Conservation (phyloP, 2,329 filamentous ascomycete species). For the Geosmithia putterillii region DNA sequence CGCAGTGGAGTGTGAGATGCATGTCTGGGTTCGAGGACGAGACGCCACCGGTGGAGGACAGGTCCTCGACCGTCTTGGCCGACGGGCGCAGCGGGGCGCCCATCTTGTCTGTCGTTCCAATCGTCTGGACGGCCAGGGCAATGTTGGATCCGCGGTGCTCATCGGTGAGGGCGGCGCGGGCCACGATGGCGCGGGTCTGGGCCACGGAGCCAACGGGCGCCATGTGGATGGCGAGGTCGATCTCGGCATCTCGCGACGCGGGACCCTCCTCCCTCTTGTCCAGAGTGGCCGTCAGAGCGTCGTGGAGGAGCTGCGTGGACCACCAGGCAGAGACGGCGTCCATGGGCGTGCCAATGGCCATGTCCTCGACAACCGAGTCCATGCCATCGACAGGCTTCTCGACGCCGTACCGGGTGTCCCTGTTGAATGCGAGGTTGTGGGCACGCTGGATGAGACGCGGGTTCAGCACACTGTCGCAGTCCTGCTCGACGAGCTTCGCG, state of each 20-base stretch:
- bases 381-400: slow-evolving; percentile 56
- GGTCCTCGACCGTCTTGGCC: slow-evolving; percentile 31
- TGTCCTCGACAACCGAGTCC: slow-evolving; percentile 75
- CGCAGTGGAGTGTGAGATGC: slow-evolving; percentile 44
- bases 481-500: slow-evolving; percentile 59
- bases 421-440: slow-evolving; percentile 83
- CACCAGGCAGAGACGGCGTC: slow-evolving; percentile 90
- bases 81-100: slow-evolving; percentile 11
- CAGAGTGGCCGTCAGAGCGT: slow-evolving; percentile 53
- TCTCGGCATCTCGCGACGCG: slow-evolving; percentile 7
- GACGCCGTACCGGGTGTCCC: slow-evolving; percentile 56
- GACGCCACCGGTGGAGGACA: slow-evolving; percentile 15
- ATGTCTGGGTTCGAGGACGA: slow-evolving; percentile 36
- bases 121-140: slow-evolving; percentile 39
- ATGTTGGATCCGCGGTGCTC: slow-evolving; percentile 44
- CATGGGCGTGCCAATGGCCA: slow-evolving; percentile 71
- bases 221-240: slow-evolving; percentile 57
- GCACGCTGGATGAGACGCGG: slow-evolving; percentile 70
- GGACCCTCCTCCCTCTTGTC: slow-evolving; percentile 28
- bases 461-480: slow-evolving; percentile 72
- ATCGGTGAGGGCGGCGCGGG: slow-evolving; percentile 42
- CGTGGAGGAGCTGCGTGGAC: slow-evolving; percentile 62
- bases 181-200: slow-evolving; percentile 45
- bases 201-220: slow-evolving; percentile 72
- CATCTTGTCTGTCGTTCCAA: slow-evolving; percentile 18